These are phyloP conservation scores for Penicillium polonicum DNA, from an alignment of 2,329 filamentous ascomycete species.

Conservation along the genomic window DNA sequence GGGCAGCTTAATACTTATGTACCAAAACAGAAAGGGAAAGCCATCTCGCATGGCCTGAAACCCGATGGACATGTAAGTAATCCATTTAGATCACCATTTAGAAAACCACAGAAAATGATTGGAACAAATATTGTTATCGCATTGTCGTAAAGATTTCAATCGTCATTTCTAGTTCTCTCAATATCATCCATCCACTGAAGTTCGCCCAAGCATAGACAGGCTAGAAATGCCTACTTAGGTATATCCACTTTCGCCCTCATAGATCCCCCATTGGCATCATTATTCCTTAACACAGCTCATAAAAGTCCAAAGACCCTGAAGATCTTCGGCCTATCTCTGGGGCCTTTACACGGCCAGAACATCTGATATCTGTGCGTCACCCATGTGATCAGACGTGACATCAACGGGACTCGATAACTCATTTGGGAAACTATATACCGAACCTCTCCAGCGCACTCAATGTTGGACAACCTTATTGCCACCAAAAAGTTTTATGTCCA, in stretches of 20 bases:
- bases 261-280: too few relatives aligned
- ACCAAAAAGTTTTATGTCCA: background rate
- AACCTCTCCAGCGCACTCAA: constrained; percentile 5
- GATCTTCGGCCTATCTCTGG: background rate
- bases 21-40: too few relatives aligned
- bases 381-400: background rate
- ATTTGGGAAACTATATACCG: constrained; percentile 34
- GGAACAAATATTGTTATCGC: background rate
- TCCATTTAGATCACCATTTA: too few relatives aligned
- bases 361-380: background rate
- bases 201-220: background rate
- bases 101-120: background rate
- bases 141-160: background rate
- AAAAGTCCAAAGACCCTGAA: background rate
- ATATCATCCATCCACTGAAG: background rate
- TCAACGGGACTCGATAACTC: constrained; percentile 31
- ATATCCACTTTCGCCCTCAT: background rate
- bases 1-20: too few relatives aligned
- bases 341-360: background rate
- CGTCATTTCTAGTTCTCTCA: background rate
- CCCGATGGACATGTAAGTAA: too few relatives aligned
- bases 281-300: too few relatives aligned
- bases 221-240: background rate
- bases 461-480: constrained; percentile 1
- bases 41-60: too few relatives aligned